Base-by-base conservation (phyloP, 352 stramenopile species). In the Globisporangium canariense region DNA sequence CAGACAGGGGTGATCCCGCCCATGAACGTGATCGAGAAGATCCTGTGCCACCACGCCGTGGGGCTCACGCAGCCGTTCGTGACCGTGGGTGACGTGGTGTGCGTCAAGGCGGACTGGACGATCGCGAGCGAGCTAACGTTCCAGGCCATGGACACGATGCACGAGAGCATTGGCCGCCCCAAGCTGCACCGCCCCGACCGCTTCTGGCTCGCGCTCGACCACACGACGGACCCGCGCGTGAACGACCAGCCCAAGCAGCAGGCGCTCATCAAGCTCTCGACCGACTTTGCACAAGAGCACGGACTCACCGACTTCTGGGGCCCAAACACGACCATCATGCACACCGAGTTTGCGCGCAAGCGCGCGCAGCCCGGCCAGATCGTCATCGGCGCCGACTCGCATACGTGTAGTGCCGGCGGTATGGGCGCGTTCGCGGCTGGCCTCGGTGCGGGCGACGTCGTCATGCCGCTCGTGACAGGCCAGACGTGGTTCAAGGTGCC, bases 1-100 rank as follows among this genome's bases (percentile, higher is more conserved):
- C 34, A 38, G 18, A 45, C 28, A 9, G 16, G 2, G 14, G 18
- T 30, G 1, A 56, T 49, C 30, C 75, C 72, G 65, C 79, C 78
- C 18, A 92, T 92, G 83, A 92, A 92, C 73, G 83, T 90, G 51
- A 91, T 92, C 70, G 85, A 93, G 65, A 93, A 93, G 79, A 91
- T 91, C 73, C 65, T 93, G 60, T 91, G 79, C 73, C 78, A 88
- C 69, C 78, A 88, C 67, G 78, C 78, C 16, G 78, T 88, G 45
- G 78, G 78, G 14, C 74, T 91, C 34, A 51, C 58, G 14, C 40
- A 78, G 54, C 78, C 80, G 0, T 78, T 68, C 34, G 84, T 93
- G 55, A 60, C 47, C 3, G 76, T 86, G n/a, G 85, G 85, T 49
- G 81, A 92, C 70, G 80, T 93, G 28, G 67, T 93, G 32, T 93